Evolutionary conservation across 2,329 filamentous ascomycete genomes (phyloP).

Genomic region (Fusarium xylarioides): DNA sequence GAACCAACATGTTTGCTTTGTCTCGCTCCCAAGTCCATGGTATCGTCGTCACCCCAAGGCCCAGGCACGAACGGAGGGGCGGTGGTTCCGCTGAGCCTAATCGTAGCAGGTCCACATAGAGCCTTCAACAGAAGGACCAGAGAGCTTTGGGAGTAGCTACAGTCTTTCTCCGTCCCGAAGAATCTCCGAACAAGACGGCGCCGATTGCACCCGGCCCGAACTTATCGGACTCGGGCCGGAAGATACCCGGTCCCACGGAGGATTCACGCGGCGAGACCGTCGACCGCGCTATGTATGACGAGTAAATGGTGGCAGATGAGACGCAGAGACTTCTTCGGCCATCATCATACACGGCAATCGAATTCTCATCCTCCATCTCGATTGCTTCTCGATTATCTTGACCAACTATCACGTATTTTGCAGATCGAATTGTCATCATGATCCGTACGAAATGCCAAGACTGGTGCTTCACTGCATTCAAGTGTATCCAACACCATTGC

Average conservation of each 20-base stretch:
- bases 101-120: conserved; percentile 1
- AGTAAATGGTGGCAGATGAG: background rate
- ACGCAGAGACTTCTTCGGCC: background rate
- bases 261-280: conserved; percentile 2
- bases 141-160: conserved; percentile 8
- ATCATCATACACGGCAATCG: conserved; percentile 4
- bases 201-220: conserved; percentile 10
- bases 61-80: conserved; percentile 16
- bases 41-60: conserved; percentile 6
- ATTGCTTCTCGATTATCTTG: conserved; percentile 8
- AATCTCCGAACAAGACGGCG: background rate
- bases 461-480: background rate
- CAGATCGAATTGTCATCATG: conserved; percentile 11
- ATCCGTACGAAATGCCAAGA: background rate
- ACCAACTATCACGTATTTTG: background rate
- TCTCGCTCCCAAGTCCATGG: conserved; percentile 14
- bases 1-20: conserved; percentile 13
- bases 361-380: conserved; percentile 7
- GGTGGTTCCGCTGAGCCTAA: conserved; percentile 4
- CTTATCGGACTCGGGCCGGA: conserved; percentile 3
- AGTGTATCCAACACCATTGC: background rate
- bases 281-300: background rate
- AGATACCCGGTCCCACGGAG: conserved; percentile 1
- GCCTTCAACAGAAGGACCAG: background rate
- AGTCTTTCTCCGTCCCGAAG: background rate